phyloP scores from a whole-genome alignment of 108 stramenopile genomes.

The Cylindrotheca fusiformis region DNA sequence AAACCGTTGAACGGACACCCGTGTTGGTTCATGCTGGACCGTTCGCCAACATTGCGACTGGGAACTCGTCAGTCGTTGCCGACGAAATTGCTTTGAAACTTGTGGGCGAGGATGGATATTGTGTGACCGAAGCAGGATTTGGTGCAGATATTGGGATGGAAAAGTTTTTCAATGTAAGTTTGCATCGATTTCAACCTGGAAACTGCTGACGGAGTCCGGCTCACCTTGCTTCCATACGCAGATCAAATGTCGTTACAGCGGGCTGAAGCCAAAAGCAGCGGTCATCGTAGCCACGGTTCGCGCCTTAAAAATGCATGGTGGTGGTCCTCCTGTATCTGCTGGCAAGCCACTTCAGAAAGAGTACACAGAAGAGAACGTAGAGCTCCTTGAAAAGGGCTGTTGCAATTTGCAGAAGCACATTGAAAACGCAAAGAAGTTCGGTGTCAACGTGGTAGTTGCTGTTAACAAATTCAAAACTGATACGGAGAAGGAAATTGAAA shows the following conservation, averaged over 20 bases:
- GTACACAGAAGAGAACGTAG: constrained; percentile 77
- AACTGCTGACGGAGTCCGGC: too few species aligned
- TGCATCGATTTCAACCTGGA: too few species aligned
- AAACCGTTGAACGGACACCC: constrained; percentile 96
- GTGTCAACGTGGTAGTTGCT: constrained; percentile 94
- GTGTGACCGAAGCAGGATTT: constrained; percentile 98
- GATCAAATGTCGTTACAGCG: constrained; percentile 94
- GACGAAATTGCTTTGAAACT: constrained; percentile 92
- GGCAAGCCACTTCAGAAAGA: constrained; percentile 86
- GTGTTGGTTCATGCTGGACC: constrained; percentile 98
- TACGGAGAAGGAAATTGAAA: constrained; percentile 89
- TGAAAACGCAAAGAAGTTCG: constrained; percentile 92
- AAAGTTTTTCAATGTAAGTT: constrained; percentile 92
- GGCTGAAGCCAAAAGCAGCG: constrained; percentile 89
- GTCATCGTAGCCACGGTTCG: constrained; percentile 99
- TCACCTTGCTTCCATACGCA: too few species aligned
- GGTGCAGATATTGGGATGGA: constrained; percentile 98
- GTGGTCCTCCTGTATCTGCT: constrained; percentile 91
- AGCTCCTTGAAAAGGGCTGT: constrained; percentile 77
- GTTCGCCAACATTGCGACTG: constrained; percentile 96
- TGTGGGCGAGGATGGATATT: constrained; percentile 91
- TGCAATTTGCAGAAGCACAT: constrained; percentile 93
- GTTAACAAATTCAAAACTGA: constrained; percentile 94
- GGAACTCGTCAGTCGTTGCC: constrained; percentile 95
- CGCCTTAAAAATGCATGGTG: constrained; percentile 99